A percentile compares a stretch with the other conserved stretches of the same genome.
phyloP scores from a whole-genome alignment of 768 basidiomycete genomes.

The Amanita phalloides region DNA sequence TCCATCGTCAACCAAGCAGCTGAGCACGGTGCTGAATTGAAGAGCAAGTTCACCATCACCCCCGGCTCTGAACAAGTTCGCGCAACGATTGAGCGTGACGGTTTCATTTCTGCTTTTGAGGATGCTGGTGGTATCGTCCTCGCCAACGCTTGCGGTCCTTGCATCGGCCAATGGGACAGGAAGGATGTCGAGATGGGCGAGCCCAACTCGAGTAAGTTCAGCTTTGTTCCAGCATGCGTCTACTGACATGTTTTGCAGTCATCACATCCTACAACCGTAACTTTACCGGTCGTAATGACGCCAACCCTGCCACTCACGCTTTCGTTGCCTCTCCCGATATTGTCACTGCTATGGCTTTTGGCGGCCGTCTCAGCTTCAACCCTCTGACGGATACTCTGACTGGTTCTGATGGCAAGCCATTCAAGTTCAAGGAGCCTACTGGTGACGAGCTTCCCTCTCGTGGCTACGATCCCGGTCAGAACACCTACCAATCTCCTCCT shows the following conservation, averaged over 20 bases:
- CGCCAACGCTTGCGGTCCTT: conserved; percentile 98
- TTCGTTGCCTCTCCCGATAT: conserved; percentile 92
- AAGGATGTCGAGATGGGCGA: conserved; percentile 95
- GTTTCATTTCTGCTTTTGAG: conserved; percentile 84
- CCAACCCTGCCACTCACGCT: conserved; percentile 97
- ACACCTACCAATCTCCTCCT: conserved; percentile 96
- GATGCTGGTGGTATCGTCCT: conserved; percentile 84
- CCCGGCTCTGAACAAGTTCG: conserved; percentile 98
- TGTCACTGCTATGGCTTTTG: conserved; percentile 95
- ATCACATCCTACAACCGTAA: conserved; percentile 99
- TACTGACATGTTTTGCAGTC: conserved; percentile 36
- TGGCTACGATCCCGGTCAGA: conserved; percentile 93
- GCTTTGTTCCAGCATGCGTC: neutral
- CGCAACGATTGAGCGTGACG: conserved; percentile 95
- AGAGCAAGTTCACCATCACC: conserved; percentile 96
- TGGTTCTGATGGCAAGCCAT: conserved; percentile 88
- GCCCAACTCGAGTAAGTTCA: conserved; percentile 78
- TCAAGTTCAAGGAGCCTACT: conserved; percentile 91
- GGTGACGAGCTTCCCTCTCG: conserved; percentile 91
- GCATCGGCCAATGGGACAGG: conserved; percentile 99
- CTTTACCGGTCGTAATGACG: conserved; percentile 99
- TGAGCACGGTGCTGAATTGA: conserved; percentile 74
- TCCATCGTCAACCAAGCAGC: conserved; percentile 87
- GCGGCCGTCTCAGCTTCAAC: conserved; percentile 93
- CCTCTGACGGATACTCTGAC: conserved; percentile 84